Evolutionary conservation across 306 rosid species (phyloP).

Genomic region (Luffa aegyptiaca): DNA sequence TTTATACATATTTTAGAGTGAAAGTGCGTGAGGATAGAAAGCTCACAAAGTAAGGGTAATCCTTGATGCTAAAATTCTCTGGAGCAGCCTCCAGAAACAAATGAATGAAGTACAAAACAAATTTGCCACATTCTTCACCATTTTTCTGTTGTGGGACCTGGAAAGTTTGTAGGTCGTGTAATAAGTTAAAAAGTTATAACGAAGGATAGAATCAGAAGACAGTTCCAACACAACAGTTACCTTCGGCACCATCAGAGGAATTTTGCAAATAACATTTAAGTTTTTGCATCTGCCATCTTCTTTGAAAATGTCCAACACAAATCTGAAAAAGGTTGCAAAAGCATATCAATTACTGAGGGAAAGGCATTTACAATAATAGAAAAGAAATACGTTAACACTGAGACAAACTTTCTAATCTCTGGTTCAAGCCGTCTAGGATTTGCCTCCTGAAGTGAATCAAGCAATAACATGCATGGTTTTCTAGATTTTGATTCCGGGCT

Average conservation of each 20-base stretch:
- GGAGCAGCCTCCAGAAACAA: conserved; percentile 54
- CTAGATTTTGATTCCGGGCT: conserved; percentile 27
- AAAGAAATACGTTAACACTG: conserved; percentile 2
- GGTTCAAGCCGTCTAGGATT: conserved; percentile 63
- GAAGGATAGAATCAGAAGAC: not conserved
- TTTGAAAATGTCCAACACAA: conserved; percentile 51
- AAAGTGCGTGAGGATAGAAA: not conserved
- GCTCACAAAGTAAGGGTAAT: conserved; percentile 67
- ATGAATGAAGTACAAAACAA: conserved; percentile 59
- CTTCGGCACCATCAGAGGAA: conserved; percentile 64
- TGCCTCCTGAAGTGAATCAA: conserved; percentile 59
- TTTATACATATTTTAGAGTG: not conserved
- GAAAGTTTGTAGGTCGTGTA: not conserved
- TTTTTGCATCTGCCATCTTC: conserved; percentile 39
- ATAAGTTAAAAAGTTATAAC: not conserved
- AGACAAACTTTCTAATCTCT: conserved; percentile 49
- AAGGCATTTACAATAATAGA: not conserved
- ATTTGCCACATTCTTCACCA: conserved; percentile 61
- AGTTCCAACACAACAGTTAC: conserved; percentile 7
- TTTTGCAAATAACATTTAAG: conserved; percentile 14
- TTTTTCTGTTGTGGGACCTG: conserved; percentile 81
- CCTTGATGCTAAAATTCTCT: conserved; percentile 39
- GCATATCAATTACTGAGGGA: not conserved
- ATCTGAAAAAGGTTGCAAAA: conserved; percentile 25
- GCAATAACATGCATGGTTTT: conserved; percentile 60